Base-by-base conservation (phyloP, 2,329 filamentous ascomycete genomes). In the Aspergillus amoenus region DNA sequence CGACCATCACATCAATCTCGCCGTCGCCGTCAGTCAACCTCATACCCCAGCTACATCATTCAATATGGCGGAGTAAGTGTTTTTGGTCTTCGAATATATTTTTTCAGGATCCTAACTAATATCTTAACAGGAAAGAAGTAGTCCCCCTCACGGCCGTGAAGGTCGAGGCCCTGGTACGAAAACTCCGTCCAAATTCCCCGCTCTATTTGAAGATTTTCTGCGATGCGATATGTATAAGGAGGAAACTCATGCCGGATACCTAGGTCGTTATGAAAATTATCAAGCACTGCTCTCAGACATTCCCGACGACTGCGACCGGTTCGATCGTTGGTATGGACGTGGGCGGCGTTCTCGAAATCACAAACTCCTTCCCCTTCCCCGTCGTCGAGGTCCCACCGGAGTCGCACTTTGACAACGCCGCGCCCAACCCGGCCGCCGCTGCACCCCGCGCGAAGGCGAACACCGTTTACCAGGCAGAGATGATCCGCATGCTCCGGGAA, bases 241-340 rank as follows among this genome's bases (percentile, higher is more conserved):
- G 49, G 62, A 68, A 68, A 61, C 69, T 74, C 49, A 72, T 49
- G 52, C 7, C 12, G 40, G 68, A 57, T 66, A 30, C 27, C 27
- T 30, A 94, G 90, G 90, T 95, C 71, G 90, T 96, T 68, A 93
- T 97, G 89, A 96, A 97, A 83, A 93, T 97, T 75, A 93, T 95
- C 78, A 97, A 95, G 80, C 93, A 97, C 82, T 91, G 90, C 80
- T 89, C 91, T 57, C 85, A 90, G 69, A 84, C 85, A 54, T 97
- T 96, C 80, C 93, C 93, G 48, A 93, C 91, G 52, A 88, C 88
- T 56, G 91, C 92, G 56, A 97, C 93, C 55, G 93, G 93, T 61
- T 91, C 89, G 61, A 85, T 97, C 61, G 92, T 97, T 59, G 94
- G 94, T 68, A 93, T 97, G 90, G 93, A 97, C 77, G 85, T 85